Conservation (phyloP, 2,329 filamentous ascomycete species). For the Amphichorda felina region DNA sequence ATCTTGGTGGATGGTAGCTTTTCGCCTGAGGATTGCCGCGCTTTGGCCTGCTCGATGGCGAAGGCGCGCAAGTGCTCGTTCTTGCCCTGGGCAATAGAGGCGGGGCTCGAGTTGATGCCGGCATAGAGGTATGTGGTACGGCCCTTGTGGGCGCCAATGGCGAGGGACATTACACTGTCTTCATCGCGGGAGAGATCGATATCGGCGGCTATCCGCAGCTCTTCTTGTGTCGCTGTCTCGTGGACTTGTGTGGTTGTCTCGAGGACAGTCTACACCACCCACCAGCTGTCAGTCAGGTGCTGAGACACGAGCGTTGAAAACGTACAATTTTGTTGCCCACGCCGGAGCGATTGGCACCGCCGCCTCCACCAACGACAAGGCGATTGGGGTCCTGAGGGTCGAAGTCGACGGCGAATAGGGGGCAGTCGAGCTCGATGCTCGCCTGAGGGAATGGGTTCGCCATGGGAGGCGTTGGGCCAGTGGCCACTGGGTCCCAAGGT, state of each 20-base stretch:
- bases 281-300: background rate
- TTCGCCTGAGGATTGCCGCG: conserved; percentile 15
- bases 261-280: conserved; percentile 46
- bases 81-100: conserved; percentile 59
- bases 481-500: background rate
- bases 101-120: conserved; percentile 72
- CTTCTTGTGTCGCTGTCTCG: conserved; percentile 53
- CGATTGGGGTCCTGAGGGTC: conserved; percentile 67
- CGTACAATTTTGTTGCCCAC: conserved; percentile 79
- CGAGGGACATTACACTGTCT: conserved; percentile 80
- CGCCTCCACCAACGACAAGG: conserved; percentile 76
- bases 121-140: conserved; percentile 49
- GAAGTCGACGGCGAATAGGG: conserved; percentile 80
- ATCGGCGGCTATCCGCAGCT: conserved; percentile 55
- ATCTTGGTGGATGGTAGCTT: conserved; percentile 23
- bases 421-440: conserved; percentile 64
- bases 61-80: conserved; percentile 81
- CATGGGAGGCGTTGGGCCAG: conserved; percentile 14
- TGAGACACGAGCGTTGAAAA: conserved; percentile 6
- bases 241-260: conserved; percentile 59
- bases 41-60: conserved; percentile 35
- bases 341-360: conserved; percentile 68
- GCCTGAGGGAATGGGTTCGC: conserved; percentile 32
- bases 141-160: conserved; percentile 48
- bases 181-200: conserved; percentile 72